phyloP scores from a whole-genome alignment of 768 basidiomycete species.

The Clavaria fumosa region DNA sequence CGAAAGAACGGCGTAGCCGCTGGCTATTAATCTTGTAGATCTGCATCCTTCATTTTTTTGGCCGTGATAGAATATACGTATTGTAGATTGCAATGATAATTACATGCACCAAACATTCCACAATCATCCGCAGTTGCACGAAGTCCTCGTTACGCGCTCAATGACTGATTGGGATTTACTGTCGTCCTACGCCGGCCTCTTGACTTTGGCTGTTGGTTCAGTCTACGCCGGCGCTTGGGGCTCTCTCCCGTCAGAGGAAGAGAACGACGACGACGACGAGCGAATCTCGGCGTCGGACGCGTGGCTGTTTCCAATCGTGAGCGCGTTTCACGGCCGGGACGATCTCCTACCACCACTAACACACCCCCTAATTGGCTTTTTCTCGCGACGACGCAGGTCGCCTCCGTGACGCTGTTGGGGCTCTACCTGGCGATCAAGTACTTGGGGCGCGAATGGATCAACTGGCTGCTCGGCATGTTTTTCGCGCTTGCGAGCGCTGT shows the following conservation, averaged over 20 bases:
- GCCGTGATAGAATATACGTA: too few species aligned
- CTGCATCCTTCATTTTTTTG: too few species aligned
- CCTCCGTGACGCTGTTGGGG: slow-evolving; percentile 51
- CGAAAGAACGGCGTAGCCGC: slow-evolving; percentile 87
- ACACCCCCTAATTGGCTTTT: too few species aligned
- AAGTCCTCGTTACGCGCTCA: too few species aligned
- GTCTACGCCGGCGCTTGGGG: slow-evolving; percentile 58
- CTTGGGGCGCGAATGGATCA: slow-evolving; percentile 70
- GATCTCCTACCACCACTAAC: too few species aligned
- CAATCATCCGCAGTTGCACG: too few species aligned
- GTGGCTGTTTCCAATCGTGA: slow-evolving; percentile 61
- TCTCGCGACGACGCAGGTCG: slow-evolving; percentile 45
- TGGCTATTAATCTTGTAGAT: slow-evolving; percentile 67
- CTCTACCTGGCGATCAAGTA: slow-evolving; percentile 61
- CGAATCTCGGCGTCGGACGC: slow-evolving; percentile 54
- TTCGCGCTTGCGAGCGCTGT: slow-evolving; percentile 51
- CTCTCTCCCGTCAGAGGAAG: slow-evolving; percentile 52
- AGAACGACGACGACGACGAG: slow-evolving; percentile 43
- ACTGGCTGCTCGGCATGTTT: slow-evolving; percentile 64
- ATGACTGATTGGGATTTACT: slow-evolving; percentile 35
- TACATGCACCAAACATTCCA: too few species aligned
- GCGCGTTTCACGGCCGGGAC: slow-evolving; percentile 14
- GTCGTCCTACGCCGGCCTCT: slow-evolving; percentile 52
- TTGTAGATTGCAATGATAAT: too few species aligned
- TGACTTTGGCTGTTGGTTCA: slow-evolving; percentile 46